Evolutionary conservation across 768 basidiomycete species (phyloP).

Genomic region (Trametopsis cervina): DNA sequence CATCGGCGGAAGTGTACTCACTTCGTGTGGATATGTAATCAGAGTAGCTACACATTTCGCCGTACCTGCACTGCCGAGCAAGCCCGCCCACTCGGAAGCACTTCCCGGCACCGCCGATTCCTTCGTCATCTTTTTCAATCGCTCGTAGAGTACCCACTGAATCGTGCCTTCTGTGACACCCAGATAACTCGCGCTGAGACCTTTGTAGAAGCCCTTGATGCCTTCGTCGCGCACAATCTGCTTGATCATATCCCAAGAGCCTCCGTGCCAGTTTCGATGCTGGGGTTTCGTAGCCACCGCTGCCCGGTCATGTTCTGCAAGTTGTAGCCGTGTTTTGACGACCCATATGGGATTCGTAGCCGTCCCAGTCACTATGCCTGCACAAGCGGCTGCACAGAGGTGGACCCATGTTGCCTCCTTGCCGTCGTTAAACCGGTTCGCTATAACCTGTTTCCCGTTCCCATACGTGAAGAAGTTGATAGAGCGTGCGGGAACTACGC

Average conservation of each 20-base stretch:
- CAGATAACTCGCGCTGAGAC: constrained; percentile 88
- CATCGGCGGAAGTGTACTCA: constrained; percentile 27
- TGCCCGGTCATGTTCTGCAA: constrained; percentile 31
- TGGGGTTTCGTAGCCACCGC: constrained; percentile 6
- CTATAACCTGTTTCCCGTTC: constrained; percentile 90
- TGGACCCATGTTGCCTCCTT: constrained; percentile 83
- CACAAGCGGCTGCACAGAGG: constrained; percentile 76
- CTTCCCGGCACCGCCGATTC: constrained; percentile 50
- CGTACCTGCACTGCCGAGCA: constrained; percentile 85
- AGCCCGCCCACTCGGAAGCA: constrained; percentile 63
- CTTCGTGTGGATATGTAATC: constrained; percentile 98
- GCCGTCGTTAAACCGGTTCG: constrained; percentile 71
- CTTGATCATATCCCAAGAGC: constrained; percentile 55
- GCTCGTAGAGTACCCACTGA: constrained; percentile 96
- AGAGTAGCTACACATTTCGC: constrained; percentile 92
- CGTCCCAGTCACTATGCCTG: constrained; percentile 81
- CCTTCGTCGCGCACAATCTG: constrained; percentile 80
- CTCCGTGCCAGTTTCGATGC: constrained; percentile 33
- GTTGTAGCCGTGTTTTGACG: constrained; percentile 92
- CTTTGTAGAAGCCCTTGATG: constrained; percentile 86
- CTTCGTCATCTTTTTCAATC: constrained; percentile 66
- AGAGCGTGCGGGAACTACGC: constrained; percentile 90
- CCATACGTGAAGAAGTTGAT: constrained; percentile 99
- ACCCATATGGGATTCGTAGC: constrained; percentile 99
- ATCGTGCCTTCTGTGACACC: constrained; percentile 96